A percentile compares a stretch with the other conserved stretches of the same genome.
Evolutionary conservation across 805 yeast species (phyloP).

Genomic region (Debaryomyces maramus): DNA sequence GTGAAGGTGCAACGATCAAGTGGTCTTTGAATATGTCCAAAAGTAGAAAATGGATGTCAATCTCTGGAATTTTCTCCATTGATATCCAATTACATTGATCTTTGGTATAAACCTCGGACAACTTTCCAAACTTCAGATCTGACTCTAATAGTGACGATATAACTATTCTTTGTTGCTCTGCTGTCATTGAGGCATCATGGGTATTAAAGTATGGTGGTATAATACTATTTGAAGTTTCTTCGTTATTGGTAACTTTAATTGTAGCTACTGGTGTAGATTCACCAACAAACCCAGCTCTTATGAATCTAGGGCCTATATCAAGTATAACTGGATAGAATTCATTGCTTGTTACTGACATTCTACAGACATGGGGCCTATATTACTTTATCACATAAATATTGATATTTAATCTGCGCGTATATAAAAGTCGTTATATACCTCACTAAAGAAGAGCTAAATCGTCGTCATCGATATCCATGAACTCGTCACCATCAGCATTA

Average conservation of each 20-base stretch:
- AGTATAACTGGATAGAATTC: slow-evolving; percentile 18
- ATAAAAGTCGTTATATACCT: background rate
- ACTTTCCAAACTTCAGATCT: slow-evolving; percentile 1
- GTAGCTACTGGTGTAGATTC: slow-evolving; percentile 16
- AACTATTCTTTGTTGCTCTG: slow-evolving; percentile 12
- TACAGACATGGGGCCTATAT: slow-evolving; percentile 2
- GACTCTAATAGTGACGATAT: background rate
- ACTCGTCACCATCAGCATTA: slow-evolving; percentile 34
- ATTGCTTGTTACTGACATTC: background rate
- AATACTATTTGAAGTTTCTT: background rate
- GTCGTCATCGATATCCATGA: slow-evolving; percentile 49
- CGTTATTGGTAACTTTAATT: background rate
- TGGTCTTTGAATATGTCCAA: slow-evolving; percentile 12
- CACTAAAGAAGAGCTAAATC: slow-evolving; percentile 36
- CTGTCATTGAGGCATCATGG: slow-evolving; percentile 20
- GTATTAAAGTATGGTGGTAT: slow-evolving; percentile 22
- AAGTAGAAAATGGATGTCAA: slow-evolving; percentile 12
- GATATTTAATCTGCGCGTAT: no score
- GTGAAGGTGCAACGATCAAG: slow-evolving; percentile 18
- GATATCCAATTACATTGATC: slow-evolving; percentile 8
- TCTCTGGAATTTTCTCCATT: slow-evolving; percentile 1
- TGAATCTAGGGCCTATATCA: slow-evolving; percentile 17
- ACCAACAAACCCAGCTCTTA: slow-evolving; percentile 29
- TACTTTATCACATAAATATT: no score
- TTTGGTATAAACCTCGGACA: slow-evolving; percentile 11